These are phyloP conservation scores for Claviceps pusilla DNA, from an alignment of 2,329 filamentous ascomycete genomes.

Conservation along the genomic window DNA sequence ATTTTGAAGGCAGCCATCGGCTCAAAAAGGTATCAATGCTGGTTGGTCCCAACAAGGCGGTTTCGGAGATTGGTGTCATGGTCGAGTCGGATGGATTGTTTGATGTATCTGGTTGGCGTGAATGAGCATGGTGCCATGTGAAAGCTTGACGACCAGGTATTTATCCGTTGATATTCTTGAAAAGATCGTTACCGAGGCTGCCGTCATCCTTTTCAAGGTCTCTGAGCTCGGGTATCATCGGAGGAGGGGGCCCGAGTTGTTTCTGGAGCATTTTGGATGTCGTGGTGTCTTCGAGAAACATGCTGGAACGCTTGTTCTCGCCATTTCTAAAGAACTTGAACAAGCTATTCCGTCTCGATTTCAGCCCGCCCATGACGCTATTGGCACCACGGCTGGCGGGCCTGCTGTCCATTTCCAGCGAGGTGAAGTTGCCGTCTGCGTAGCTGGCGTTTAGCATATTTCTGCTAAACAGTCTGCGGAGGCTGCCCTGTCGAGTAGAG, in stretches of 20 bases:
- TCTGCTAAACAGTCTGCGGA: constrained; percentile 43
- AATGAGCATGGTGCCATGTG: neutral
- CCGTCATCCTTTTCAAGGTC: constrained; percentile 35
- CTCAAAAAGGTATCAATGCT: constrained; percentile 12
- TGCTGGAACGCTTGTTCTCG: constrained; percentile 26
- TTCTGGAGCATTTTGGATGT: constrained; percentile 17
- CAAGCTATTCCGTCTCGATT: constrained; percentile 42
- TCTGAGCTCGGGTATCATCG: constrained; percentile 45
- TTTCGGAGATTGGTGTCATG: neutral
- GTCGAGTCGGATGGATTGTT: neutral
- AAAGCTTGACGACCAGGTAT: neutral
- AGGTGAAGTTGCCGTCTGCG: constrained; percentile 32
- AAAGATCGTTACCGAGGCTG: constrained; percentile 36
- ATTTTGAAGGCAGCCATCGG: constrained; percentile 3
- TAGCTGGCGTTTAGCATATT: constrained; percentile 39
- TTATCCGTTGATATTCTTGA: constrained; percentile 43
- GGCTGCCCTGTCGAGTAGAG: constrained; percentile 38
- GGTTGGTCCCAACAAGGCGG: constrained; percentile 6
- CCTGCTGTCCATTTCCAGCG: constrained; percentile 24
- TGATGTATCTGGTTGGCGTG: neutral
- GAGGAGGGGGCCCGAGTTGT: constrained; percentile 36
- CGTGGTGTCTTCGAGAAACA: constrained; percentile 23
- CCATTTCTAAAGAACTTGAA: constrained; percentile 37
- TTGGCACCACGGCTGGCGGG: constrained; percentile 36
- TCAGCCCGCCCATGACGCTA: constrained; percentile 36